Conservation (phyloP, 2,329 filamentous ascomycete genomes). For the Beauveria pseudobassiana region DNA sequence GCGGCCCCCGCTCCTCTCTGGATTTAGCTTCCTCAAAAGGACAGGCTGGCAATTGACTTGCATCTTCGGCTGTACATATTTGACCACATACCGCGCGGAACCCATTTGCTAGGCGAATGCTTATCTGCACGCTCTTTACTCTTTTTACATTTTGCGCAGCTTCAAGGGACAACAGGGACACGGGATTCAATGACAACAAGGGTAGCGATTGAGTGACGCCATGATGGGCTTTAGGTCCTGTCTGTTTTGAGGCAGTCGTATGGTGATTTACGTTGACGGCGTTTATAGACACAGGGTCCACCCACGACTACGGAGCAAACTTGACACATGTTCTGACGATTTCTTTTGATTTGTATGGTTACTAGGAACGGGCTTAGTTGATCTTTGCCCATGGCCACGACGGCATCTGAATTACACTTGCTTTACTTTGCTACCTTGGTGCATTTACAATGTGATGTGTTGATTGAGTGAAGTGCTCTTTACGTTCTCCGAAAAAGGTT, state of each 20-base stretch:
- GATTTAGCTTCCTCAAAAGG: conserved; percentile 34
- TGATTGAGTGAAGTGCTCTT: too few species aligned
- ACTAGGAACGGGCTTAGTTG: conserved; percentile 1
- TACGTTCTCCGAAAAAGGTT: too few species aligned
- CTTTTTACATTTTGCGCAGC: not conserved
- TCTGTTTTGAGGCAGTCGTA: not conserved
- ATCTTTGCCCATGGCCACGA: conserved; percentile 4
- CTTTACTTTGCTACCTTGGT: not conserved
- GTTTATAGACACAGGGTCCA: conserved; percentile 5
- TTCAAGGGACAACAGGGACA: conserved; percentile 1
- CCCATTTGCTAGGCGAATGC: not conserved
- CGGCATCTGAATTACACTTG: conserved; percentile 7
- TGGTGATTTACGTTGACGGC: conserved; percentile 2
- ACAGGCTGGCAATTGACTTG: conserved; percentile 1
- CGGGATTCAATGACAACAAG: not conserved
- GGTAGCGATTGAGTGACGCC: not conserved
- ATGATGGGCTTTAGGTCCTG: not conserved
- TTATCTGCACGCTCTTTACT: not conserved
- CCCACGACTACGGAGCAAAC: conserved; percentile 2
- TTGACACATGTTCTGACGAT: conserved; percentile 9
- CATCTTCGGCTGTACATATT: conserved; percentile 27
- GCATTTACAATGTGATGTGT: not conserved
- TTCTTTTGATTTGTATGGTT: conserved; percentile 10
- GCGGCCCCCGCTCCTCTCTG: conserved; percentile 34
- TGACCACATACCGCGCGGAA: conserved; percentile 8